phyloP scores from a whole-genome alignment of 345 rosid species.

The sweet orange (Citrus sinensis) region DNA sequence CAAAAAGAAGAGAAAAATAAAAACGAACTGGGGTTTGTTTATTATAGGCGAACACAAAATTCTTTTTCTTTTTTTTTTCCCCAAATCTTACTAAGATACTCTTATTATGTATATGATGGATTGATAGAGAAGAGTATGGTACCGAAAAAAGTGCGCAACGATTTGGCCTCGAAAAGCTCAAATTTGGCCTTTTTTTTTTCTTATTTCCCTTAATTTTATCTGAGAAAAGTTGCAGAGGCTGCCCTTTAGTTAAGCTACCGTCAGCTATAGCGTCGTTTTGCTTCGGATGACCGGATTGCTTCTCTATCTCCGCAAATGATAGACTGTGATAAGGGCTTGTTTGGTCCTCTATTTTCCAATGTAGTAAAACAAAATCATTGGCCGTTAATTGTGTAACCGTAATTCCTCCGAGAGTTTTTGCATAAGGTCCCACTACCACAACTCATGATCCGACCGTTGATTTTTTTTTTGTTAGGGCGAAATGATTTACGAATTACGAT shows the following conservation, averaged over 20 bases:
- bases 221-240: neutral
- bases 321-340: conserved; percentile 55
- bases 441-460: too few relatives aligned
- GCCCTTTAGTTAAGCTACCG: conserved; percentile 2
- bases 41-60: neutral
- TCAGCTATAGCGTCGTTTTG: conserved; percentile 13
- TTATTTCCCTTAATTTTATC: too few relatives aligned
- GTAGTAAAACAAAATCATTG: conserved; percentile 27
- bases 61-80: too few relatives aligned
- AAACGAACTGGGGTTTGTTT: neutral
- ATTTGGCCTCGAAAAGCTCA: conserved; percentile 40
- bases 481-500: too few relatives aligned
- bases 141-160: conserved; percentile 39
- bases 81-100: neutral
- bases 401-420: too few relatives aligned
- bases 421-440: too few relatives aligned
- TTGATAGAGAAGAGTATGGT: neutral
- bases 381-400: neutral
- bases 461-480: too few relatives aligned
- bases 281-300: neutral
- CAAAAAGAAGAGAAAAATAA: neutral
- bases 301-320: conserved; percentile 12
- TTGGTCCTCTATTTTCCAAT: conserved; percentile 52
- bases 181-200: neutral
- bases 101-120: too few relatives aligned